Evolutionary conservation across 2,329 filamentous ascomycete genomes (phyloP), one percentile per base, ranked within the genome.

Genomic region (Sporothrix mexicana): DNA sequence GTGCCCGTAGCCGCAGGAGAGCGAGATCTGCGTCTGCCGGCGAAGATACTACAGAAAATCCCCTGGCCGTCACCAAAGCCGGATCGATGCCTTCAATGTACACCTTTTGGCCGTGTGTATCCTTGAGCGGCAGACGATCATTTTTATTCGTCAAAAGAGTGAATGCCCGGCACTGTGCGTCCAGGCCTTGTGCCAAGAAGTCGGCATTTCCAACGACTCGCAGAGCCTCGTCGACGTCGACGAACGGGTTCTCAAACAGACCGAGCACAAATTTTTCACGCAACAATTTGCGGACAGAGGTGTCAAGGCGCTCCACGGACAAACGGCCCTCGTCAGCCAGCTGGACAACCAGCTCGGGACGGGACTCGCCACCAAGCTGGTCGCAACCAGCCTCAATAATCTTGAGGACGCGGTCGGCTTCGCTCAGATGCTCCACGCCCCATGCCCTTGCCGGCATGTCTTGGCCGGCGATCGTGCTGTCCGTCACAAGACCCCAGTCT

Each of bases 311-410:
- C 10, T 23, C 15, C 10, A 10, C 23, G 9, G 55, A 57, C 30
- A 57, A 23, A 4, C 55, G 55, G 10, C 55, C 55, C 9, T 57
- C 55, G 7, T 57, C 55, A 8, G 30, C 55, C 1, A 57, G 10
- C 55, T 57, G 55, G 5, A 57, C 55, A 57, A 57, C 55, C 10
- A 57, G 10, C 55, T 57, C 55, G 23, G 55, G 55, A 23, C 55
- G 55, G 10, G 55, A 57, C 55, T 57, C 55, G 20, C 55, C 55
- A 13, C 55, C 55, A 3, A 57, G 10, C 13, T 57, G 55, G 7
- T 57, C 55, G 30, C 55, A 57, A 12, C 55, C 55, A 12, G 55
- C 23, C 6, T 57, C 55, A 2, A 57, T 25, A 13, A 57, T 36
- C 55, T 57, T 57, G 23, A 57, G 55, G 12, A 57, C 55, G 9